Base-by-base conservation (phyloP, 352 stramenopile genomes). In the Pythium rhizo-oryzae region DNA sequence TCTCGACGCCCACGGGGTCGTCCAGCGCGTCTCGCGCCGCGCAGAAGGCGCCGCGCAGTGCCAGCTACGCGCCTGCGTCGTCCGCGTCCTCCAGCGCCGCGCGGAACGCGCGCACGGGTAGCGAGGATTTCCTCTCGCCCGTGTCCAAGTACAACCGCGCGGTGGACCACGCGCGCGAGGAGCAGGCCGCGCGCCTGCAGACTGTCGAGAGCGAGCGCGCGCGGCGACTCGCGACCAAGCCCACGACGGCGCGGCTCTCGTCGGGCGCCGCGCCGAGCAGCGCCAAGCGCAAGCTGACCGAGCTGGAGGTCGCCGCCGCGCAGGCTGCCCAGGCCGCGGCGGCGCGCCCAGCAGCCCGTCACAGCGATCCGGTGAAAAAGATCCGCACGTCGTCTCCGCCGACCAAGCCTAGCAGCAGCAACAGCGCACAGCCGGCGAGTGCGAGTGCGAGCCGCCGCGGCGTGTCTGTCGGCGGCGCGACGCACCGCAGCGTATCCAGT, bases 131-230 rank as follows among this genome's bases (percentile, higher is more conserved):
- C 57, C 44, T 81, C 35, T 81, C 75, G 39, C 75, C 75, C 28
- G 75, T 81, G 23, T 74, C 75, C 44, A 68, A 69, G 56, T 77
- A 69, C 62, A 77, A 81, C 53, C 61, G 57, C 6, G 35, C 67
- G 39, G 49, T 67, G 19, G 69, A 71, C 21, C 39, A 62, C 9
- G 75, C 75, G 35, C 39, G 50, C 1, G 24, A 63, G 12, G 75
- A 74, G 24, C 75, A 81, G 63, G 53, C 70, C 25, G 65, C 65
- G 53, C 71, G 75, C 28, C 75, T 81, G 65, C 62, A 71, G 33
- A 30, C 61, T 12, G 57, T 81, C 51, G 61, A 52, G 16, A 60
- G 62, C n/a, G 69, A 71, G 50, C 62, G 69, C 15, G 63, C 53
- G 43, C 62, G 59, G 12, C 57, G 69, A 23, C 43, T 70, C 24